These are phyloP conservation scores for Saccharomycopsis selenospora DNA, from an alignment of 805 yeast genomes.

Conservation along the genomic window DNA sequence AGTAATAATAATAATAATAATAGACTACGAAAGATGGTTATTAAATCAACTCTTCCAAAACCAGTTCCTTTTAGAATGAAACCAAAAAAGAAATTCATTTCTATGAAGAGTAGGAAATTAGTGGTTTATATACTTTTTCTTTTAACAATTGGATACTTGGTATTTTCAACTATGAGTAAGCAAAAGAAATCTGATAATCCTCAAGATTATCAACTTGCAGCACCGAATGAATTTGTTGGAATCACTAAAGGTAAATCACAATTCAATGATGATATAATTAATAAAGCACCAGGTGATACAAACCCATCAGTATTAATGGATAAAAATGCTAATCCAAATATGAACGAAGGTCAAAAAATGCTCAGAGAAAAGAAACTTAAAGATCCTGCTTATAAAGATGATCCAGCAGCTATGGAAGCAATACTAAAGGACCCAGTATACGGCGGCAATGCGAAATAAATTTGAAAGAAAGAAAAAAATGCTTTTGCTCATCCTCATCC, in stretches of 20 bases:
- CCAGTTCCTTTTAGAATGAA: slow-evolving; percentile 21
- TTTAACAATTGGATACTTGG: slow-evolving; percentile 14
- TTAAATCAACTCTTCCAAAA: slow-evolving; percentile 12
- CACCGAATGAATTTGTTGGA: slow-evolving; percentile 21
- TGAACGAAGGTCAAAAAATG: not conserved
- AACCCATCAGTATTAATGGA: not conserved
- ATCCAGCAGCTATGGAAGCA: not conserved
- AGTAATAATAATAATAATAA: not conserved
- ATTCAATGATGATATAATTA: not conserved
- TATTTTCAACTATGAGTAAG: slow-evolving; percentile 11
- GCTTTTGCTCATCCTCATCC: too few relatives aligned
- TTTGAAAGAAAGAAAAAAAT: too few relatives aligned
- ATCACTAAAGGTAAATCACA: slow-evolving; percentile 12
- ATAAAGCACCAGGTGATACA: slow-evolving; percentile 1
- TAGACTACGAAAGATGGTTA: not conserved
- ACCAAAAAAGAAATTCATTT: slow-evolving; percentile 14
- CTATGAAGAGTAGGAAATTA: slow-evolving; percentile 12
- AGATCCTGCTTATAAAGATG: not conserved
- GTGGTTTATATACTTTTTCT: slow-evolving; percentile 17
- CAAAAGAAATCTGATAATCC: not conserved
- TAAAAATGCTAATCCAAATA: not conserved
- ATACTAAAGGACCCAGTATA: not conserved
- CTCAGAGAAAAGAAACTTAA: slow-evolving; percentile 1
- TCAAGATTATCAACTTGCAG: slow-evolving; percentile 17
- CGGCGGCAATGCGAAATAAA: slow-evolving; percentile 1